Conservation (phyloP, 1,139 yeast species). For the Nakaseomyces sp. region DNA sequence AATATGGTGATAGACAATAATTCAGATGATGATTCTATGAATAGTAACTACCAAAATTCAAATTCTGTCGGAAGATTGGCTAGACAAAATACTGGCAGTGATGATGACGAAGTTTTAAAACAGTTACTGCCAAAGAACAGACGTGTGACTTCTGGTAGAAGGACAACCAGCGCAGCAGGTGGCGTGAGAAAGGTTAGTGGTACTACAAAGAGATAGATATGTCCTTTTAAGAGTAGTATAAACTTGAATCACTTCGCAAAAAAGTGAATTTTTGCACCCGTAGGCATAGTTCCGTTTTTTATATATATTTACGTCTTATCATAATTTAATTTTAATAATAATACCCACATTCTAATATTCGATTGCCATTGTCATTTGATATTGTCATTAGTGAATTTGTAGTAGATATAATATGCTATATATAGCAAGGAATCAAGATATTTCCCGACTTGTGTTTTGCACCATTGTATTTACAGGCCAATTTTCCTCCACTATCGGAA, state of each 20-base stretch:
- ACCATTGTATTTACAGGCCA: conserved; percentile 28
- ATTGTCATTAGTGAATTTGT: neutral
- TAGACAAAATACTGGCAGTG: conserved; percentile 9
- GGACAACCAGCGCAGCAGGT: conserved; percentile 28
- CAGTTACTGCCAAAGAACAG: conserved; percentile 28
- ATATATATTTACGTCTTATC: neutral
- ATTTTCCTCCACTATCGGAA: conserved; percentile 29
- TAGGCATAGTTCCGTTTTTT: no score
- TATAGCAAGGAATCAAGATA: conserved; percentile 27
- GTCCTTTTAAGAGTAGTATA: no score
- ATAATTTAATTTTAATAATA: conserved; percentile 1
- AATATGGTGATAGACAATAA: conserved; percentile 15
- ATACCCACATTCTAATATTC: conserved; percentile 2
- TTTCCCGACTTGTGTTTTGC: conserved; percentile 29
- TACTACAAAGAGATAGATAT: conserved; percentile 21
- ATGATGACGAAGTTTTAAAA: conserved; percentile 15
- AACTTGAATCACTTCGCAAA: no score
- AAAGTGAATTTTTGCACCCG: no score
- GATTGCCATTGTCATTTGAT: neutral
- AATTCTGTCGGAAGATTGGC: neutral
- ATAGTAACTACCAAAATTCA: conserved; percentile 1
- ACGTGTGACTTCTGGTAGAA: conserved; percentile 26
- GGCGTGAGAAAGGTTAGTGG: conserved; percentile 29
- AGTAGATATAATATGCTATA: conserved; percentile 11
- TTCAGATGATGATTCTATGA: conserved; percentile 17